Base-by-base conservation (phyloP, 306 rosid genomes). In the Fragaria ananassa region DNA sequence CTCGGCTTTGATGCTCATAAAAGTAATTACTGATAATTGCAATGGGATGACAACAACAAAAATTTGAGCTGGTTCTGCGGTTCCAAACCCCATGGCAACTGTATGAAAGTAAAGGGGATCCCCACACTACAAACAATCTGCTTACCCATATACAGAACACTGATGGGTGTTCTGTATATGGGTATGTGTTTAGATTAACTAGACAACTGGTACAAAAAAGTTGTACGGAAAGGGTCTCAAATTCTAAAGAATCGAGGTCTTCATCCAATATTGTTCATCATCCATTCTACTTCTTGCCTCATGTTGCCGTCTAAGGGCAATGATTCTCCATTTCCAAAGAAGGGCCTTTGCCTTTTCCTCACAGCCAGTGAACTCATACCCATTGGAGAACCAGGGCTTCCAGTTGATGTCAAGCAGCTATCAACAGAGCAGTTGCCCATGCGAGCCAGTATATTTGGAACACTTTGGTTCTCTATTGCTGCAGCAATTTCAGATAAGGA, bases 201-300 rank as follows among this genome's bases (percentile, higher is more conserved):
- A 72, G 70, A 50, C 77, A 83, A 42, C 63, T 31, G 44, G 61
- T 9, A 44, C 44, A 56, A 44, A 31, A 10, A 19, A 45, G 10
- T 21, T 8, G 50, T 67, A 64, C 19, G 60, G 7, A 46, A 14
- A 31, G 60, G 45, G 44, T 35, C 21, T 81, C 70, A 76, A 37
- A 7, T 74, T 60, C 39, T 18, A 49, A 58, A 45, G 19, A 45
- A 74, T 64, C 18, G 18, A 63, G 23, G 54, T 18, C 27, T 3
- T 87, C 87, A 87, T 49, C 87, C 91, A 76, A 85, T 75, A 76
- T 83, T 85, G 25, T 77, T 69, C 88, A 85, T 80, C 86, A 81
- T 85, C 89, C 91, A 85, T 69, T 87, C 88, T 39, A 85, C 81
- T 53, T 87, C 86, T 51, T 79, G 90, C 65, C 87, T 74, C 18